These are phyloP conservation scores for Haplosporangium gracile DNA, from an alignment of 192 early-diverging fungal species.

Conservation along the genomic window DNA sequence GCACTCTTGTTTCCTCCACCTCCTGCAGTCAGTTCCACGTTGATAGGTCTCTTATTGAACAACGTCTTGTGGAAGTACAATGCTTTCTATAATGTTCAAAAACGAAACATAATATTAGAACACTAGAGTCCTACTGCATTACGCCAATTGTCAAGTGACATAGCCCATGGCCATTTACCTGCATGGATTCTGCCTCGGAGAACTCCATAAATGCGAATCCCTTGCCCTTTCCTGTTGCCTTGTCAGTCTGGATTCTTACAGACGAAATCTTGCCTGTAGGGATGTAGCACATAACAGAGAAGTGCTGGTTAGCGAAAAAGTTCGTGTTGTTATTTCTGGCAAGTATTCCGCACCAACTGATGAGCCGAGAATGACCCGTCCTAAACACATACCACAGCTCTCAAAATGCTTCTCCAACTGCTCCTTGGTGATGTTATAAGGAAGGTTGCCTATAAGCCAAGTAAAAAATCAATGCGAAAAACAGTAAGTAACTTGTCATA, in stretches of 20 bases:
- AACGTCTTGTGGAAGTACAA: conserved; percentile 73
- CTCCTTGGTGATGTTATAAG: conserved; percentile 73
- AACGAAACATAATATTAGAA: neutral
- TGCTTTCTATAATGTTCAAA: conserved; percentile 59
- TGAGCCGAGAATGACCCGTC: neutral
- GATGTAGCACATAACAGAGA: neutral
- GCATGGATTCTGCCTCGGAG: conserved; percentile 63
- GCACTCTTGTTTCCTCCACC: conserved; percentile 77
- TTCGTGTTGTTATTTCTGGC: neutral
- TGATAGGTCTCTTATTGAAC: conserved; percentile 75
- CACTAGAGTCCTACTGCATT: too few species aligned
- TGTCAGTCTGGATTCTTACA: conserved; percentile 76
- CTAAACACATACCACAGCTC: conserved; percentile 57
- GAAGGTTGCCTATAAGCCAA: conserved; percentile 65
- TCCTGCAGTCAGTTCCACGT: conserved; percentile 81
- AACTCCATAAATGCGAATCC: conserved; percentile 84
- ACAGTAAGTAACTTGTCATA: neutral
- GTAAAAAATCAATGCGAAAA: neutral
- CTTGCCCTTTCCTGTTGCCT: conserved; percentile 75
- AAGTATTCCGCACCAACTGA: too few species aligned
- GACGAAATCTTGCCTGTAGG: conserved; percentile 62
- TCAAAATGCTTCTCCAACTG: conserved; percentile 72
- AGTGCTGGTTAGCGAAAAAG: neutral
- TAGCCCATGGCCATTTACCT: conserved; percentile 34
- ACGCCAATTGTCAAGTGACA: neutral